A percentile compares a stretch with the other conserved stretches of the same genome.
phyloP scores from a whole-genome alignment of 345 rosid genomes.

The Passiflora organensis region DNA sequence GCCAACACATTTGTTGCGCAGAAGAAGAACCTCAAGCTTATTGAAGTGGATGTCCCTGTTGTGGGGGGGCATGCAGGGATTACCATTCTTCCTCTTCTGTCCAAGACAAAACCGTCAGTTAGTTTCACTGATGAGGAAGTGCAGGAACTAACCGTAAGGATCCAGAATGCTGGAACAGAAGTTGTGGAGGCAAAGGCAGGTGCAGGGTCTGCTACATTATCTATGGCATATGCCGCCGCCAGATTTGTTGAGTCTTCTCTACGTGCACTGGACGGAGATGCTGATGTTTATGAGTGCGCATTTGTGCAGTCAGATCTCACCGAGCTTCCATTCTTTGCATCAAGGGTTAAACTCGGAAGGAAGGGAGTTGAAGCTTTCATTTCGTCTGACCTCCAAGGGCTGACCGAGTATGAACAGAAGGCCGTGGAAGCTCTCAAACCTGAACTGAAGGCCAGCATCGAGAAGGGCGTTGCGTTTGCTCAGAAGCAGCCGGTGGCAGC shows the following conservation, averaged over 20 bases:
- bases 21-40: constrained; percentile 79
- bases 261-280: constrained; percentile 92
- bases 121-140: constrained; percentile 72
- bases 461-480: constrained; percentile 72
- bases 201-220: constrained; percentile 95
- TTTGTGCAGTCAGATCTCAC: constrained; percentile 70
- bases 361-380: constrained; percentile 77
- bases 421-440: constrained; percentile 77
- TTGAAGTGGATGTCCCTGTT: constrained; percentile 90
- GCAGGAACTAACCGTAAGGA: constrained; percentile 67
- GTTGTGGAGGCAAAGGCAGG: constrained; percentile 98
- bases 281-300: constrained; percentile 77
- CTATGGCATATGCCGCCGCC: constrained; percentile 98
- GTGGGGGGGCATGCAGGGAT: constrained; percentile 96
- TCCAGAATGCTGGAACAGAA: constrained; percentile 92
- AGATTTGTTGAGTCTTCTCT: constrained; percentile 96
- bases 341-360: constrained; percentile 77
- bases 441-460: constrained; percentile 79
- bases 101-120: constrained; percentile 69
- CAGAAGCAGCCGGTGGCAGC: constrained; percentile 60
- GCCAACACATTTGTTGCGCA: constrained; percentile 91
- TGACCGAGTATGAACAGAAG: constrained; percentile 74
- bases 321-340: constrained; percentile 87
- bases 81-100: constrained; percentile 81
- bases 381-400: constrained; percentile 60